A percentile compares a stretch with the other conserved stretches of the same genome.
These are phyloP conservation scores for Amaranthus tricolor DNA, from an alignment of 179 eudicot genomes.

Conservation along the genomic window DNA sequence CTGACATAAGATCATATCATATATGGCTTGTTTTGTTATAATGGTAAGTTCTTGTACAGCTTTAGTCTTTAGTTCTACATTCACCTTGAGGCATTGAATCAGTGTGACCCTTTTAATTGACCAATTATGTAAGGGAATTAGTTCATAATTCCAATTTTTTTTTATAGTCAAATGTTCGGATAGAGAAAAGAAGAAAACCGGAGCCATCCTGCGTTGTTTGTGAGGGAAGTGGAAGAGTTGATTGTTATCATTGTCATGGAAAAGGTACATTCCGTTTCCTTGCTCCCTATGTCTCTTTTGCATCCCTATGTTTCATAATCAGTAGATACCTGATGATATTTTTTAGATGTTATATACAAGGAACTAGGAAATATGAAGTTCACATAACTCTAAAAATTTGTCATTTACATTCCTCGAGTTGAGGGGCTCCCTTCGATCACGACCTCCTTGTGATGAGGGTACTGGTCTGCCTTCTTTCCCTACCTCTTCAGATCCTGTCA, in stretches of 20 bases:
- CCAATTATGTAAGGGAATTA: background rate
- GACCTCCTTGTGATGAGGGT: too few species aligned
- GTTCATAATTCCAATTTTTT: background rate
- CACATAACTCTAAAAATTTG: too few species aligned
- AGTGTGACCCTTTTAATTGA: background rate
- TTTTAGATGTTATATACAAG: background rate
- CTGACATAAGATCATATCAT: background rate
- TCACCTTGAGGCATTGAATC: background rate
- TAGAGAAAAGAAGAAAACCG: constrained; percentile 46
- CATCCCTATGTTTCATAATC: background rate
- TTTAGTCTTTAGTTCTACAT: background rate
- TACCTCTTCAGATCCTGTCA: too few species aligned
- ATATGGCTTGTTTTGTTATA: background rate
- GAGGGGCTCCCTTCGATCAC: too few species aligned
- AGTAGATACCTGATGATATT: background rate
- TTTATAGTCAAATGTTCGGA: constrained; percentile 70
- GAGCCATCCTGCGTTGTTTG: constrained; percentile 69
- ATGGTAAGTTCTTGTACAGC: background rate
- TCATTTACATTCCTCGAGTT: too few species aligned
- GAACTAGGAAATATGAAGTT: too few species aligned
- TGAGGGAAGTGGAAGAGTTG: constrained; percentile 75
- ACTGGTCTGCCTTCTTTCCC: too few species aligned
- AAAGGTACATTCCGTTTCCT: constrained; percentile 49
- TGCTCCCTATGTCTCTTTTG: background rate
- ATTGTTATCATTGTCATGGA: constrained; percentile 64